These are phyloP conservation scores for Inga laurina DNA, from an alignment of 306 rosid species.

Conservation along the genomic window DNA sequence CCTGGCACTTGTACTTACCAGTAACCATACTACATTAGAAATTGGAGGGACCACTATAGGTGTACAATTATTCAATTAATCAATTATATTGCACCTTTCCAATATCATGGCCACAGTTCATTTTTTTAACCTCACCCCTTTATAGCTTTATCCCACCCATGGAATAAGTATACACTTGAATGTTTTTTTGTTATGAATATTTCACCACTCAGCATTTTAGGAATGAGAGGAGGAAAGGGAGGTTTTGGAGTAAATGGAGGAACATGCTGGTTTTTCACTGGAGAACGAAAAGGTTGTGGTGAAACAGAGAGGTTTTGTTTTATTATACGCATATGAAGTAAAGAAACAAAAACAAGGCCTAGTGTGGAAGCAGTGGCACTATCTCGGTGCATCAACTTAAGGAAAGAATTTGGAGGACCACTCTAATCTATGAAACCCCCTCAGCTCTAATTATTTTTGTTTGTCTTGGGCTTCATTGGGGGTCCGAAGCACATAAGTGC, in stretches of 20 bases:
- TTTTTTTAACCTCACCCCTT: not conserved
- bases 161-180: too few species aligned
- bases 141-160: not conserved
- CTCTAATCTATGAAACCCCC: not conserved
- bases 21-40: slow-evolving; percentile 32
- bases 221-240: not conserved
- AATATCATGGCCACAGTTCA: not conserved
- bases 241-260: not conserved
- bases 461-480: slow-evolving; percentile 8
- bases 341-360: not conserved
- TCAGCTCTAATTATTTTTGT: not conserved
- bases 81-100: not conserved
- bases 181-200: not conserved
- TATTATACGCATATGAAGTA: not conserved
- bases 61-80: not conserved
- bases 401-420: slow-evolving; percentile 35
- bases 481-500: not conserved
- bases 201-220: not conserved
- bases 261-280: not conserved
- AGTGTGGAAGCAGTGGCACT: slow-evolving; percentile 28
- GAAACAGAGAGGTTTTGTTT: not conserved
- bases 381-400: slow-evolving; percentile 32
- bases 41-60: slow-evolving; percentile 31
- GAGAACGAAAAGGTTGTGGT: not conserved
- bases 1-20: slow-evolving; percentile 52